Base-by-base conservation (phyloP, 1,284 basidiomycete species). In the Ustilago xerochloae region DNA sequence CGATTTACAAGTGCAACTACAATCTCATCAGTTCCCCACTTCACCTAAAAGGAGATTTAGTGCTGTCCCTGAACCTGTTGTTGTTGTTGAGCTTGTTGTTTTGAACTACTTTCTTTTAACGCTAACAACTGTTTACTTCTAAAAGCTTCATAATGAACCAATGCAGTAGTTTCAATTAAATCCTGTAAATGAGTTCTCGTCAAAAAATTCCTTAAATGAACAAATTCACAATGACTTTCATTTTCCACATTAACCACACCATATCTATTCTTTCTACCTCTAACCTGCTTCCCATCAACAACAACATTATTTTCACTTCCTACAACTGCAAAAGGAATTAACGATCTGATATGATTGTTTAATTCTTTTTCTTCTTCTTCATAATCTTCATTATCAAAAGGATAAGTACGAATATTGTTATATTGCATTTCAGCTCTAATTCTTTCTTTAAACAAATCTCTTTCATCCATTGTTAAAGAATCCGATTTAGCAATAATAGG, bases 91-190 rank as follows among this genome's bases (percentile, higher is more conserved):
- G 54, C 50, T 18, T 55, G 82, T 64, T 85, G 83, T 63, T 84
- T 85, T 16, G 76, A 76, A 35, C 81, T 83, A 52, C 81, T 83
- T 72, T 96, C 93, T 88, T 96, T 96, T 81, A 96, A 89, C 24
- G 94, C 94, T 53, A 96, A 87, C 74, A 96, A 86, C 87, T 99
- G 97, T 88, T 97, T 98, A 81, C 93, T 95, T 77, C 96, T 91
- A 92, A 99, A 99, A 8, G 95, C 94, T 88, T 99, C 97, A 86
- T 99, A 99, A 87, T 99, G 97, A 85, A 97, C 97, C 86, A 96
- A 93, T 8, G 95, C 93, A 3, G 96, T 99, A 58, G 96, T 97
- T 88, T 99, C 96, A 85, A 99, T 98, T 80, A 99, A 87, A 85
- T 99, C 97, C 86, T 99, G 97, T 81, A 99, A 87, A 86, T 99